Evolutionary conservation across 257 asterid species (phyloP), one percentile per base, ranked within the genome.

Genomic region (Ocimum tenuiflorum): DNA sequence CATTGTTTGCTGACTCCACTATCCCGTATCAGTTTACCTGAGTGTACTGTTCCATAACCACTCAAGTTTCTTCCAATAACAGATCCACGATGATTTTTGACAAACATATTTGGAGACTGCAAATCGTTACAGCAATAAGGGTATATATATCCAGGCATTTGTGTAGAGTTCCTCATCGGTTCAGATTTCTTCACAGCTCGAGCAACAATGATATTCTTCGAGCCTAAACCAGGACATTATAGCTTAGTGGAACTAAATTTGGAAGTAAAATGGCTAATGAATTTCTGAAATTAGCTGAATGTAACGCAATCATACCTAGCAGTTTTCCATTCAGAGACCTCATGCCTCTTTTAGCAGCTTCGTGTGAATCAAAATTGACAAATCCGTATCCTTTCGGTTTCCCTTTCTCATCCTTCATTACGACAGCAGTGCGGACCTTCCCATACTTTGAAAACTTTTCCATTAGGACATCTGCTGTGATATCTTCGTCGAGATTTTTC

Each of bases 371-470:
- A 46, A 82, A 87, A 74, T 81, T 78, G 57, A 87, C 79, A 75
- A 80, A 82, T 22, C 88, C 91, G 63, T 76, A 84, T 19, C 91
- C 84, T 74, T 76, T 86, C 10, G 91, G 77, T 19, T 43, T 71
- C 33, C 79, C 82, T 36, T 67, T 75, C 53, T 63, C 77, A 75
- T 80, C 84, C 73, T 70, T 84, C 56, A 80, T 53, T 52, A 82
- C 64, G 64, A 68, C 81, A 70, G 74, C 75, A 72, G 80, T 80
- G 18, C 18, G 51, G 63, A 84, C 76, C 50, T 77, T 82, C 75
- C 87, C 89, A 45, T 77, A 76, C 60, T 73, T 79, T 51, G 87
- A 79, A 53, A 81, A 80, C 74, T 69, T 82, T 50, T 73, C 83
- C 38, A 18, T 60, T 15, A 86, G 80, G 46, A 19, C 47, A 12